Conservation (phyloP, 129 eudicot genomes). For the Flaveria trinervia region DNA sequence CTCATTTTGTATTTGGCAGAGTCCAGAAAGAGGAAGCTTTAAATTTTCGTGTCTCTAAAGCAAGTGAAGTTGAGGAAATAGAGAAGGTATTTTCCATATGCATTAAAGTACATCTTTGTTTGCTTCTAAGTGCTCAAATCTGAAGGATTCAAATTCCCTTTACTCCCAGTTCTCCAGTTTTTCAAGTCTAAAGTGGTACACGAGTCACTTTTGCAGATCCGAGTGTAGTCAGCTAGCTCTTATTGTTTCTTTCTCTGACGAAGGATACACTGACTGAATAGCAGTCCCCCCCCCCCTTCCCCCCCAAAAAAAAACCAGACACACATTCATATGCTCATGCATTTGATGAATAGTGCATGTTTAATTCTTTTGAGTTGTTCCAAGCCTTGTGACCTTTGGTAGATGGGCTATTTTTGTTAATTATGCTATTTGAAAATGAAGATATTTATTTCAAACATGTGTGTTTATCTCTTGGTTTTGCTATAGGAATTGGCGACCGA, state of each 20-base stretch:
- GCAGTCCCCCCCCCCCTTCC: neutral
- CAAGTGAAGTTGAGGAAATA: slow-evolving; percentile 80
- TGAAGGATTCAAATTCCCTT: neutral
- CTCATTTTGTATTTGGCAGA: slow-evolving; percentile 43
- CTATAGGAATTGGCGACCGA: slow-evolving; percentile 80
- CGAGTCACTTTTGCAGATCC: neutral
- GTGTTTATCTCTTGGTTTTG: slow-evolving; percentile 8
- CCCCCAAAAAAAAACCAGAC: neutral
- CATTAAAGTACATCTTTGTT: neutral
- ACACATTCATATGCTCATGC: neutral
- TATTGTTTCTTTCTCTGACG: neutral
- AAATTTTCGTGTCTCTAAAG: slow-evolving; percentile 77
- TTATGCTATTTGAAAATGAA: too few relatives aligned
- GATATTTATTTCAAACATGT: neutral
- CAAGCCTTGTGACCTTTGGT: neutral
- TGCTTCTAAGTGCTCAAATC: neutral
- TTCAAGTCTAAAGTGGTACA: neutral
- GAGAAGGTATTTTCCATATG: slow-evolving; percentile 71
- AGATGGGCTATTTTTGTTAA: neutral
- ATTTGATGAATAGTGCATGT: neutral
- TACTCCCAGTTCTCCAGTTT: neutral
- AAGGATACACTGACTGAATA: neutral
- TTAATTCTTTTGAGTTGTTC: neutral
- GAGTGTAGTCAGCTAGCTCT: neutral
- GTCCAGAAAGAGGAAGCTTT: slow-evolving; percentile 91